Evolutionary conservation across 257 asterid genomes (phyloP).

Genomic region (Capsicum rhomboideum): DNA sequence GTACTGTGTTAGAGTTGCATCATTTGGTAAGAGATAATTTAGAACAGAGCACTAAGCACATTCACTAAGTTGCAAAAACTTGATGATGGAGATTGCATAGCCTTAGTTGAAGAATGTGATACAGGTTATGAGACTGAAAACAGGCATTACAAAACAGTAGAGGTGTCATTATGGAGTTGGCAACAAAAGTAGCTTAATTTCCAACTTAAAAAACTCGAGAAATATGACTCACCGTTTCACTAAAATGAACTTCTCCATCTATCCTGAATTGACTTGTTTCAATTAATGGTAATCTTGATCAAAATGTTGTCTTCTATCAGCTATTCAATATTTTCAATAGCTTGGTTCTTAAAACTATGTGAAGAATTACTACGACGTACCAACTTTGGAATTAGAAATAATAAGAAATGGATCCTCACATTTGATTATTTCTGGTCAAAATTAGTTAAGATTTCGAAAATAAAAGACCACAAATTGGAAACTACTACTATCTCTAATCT

Average conservation of each 20-base stretch:
- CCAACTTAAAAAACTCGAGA: not conserved
- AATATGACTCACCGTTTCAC: not conserved
- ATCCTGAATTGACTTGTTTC: not conserved
- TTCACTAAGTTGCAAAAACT: too few relatives aligned
- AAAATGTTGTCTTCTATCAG: not conserved
- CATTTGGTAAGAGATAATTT: too few relatives aligned
- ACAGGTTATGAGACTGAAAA: not conserved
- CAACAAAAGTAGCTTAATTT: too few relatives aligned
- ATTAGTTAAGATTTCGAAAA: not conserved
- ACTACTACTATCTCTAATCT: not conserved
- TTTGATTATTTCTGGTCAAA: not conserved
- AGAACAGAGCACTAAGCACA: too few relatives aligned
- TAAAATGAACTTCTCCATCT: not conserved
- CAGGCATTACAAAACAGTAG: too few relatives aligned
- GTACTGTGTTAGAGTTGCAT: too few relatives aligned
- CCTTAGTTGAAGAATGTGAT: not conserved
- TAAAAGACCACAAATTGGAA: not conserved
- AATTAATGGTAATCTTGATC: not conserved
- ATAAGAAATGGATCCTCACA: not conserved
- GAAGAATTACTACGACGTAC: not conserved
- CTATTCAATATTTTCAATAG: not conserved
- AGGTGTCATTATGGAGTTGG: too few relatives aligned
- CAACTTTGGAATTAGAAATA: not conserved
- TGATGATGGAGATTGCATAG: too few relatives aligned
- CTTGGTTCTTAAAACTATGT: not conserved